Conservation (phyloP, 2,329 filamentous ascomycete species). For the Clonostachys rosea region DNA sequence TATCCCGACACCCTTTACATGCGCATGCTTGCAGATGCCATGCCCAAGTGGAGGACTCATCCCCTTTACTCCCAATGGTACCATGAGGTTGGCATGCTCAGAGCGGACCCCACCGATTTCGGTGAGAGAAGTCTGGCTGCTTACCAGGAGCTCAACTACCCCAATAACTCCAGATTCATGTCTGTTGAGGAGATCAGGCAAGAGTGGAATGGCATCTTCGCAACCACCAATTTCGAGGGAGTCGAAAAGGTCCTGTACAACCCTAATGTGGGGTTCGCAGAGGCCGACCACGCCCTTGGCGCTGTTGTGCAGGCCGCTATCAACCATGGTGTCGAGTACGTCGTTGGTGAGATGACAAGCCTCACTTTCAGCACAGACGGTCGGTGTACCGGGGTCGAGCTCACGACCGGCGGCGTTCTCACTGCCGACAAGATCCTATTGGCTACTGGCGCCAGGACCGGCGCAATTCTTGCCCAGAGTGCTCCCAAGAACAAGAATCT, state of each 20-base stretch:
- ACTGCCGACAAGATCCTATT: slow-evolving; percentile 48
- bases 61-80: slow-evolving; percentile 48
- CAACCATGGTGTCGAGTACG: slow-evolving; percentile 49
- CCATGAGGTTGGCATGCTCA: slow-evolving; percentile 52
- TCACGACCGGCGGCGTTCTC: slow-evolving; percentile 37
- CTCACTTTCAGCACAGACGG: slow-evolving; percentile 41
- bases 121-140: slow-evolving; percentile 35
- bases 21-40: slow-evolving; percentile 30
- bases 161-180: slow-evolving; percentile 32
- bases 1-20: slow-evolving; percentile 33
- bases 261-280: slow-evolving; percentile 53
- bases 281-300: slow-evolving; percentile 50
- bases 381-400: slow-evolving; percentile 41
- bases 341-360: slow-evolving; percentile 40
- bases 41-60: slow-evolving; percentile 32
- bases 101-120: slow-evolving; percentile 33
- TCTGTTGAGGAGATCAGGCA: slow-evolving; percentile 45
- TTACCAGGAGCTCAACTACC: slow-evolving; percentile 26
- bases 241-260: slow-evolving; percentile 53
- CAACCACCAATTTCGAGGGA: slow-evolving; percentile 49
- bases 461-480: slow-evolving; percentile 44
- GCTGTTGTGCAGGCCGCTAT: slow-evolving; percentile 48
- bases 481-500: slow-evolving; percentile 41
- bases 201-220: slow-evolving; percentile 52
- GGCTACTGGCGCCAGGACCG: slow-evolving; percentile 53